Base-by-base conservation (phyloP, 768 basidiomycete genomes). In the Rhodosporidiobolus sp. region DNA sequence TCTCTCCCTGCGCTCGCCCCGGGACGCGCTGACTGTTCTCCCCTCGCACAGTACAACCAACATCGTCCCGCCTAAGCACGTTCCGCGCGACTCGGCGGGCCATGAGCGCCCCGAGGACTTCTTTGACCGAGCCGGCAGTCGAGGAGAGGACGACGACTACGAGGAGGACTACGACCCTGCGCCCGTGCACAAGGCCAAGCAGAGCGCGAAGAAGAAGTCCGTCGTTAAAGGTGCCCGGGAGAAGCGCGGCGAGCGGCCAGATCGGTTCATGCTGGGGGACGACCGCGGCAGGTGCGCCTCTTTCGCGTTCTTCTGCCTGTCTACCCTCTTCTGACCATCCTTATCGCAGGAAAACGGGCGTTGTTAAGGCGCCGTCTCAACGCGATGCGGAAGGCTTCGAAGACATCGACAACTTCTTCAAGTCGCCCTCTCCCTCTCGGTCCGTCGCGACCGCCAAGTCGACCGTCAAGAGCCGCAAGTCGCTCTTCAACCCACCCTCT, bases 391-490 rank as follows among this genome's bases (percentile, higher is more conserved):
- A 80, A 19, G 83, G 83, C 1, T 80, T 81, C 68, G 82, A 83
- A 67, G 79, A 81, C 63, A 70, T 79, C 32, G 76, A 74, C 48
- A 77, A 65, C 22, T 83, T 81, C 78, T 82, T 83, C 78, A 50
- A 66, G 14, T 77, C 76, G 0, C 78, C 81, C 8, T 59, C 71
- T 8, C 69, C 69, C 10, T 20, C 63, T 14, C 58, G 50, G 3
- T 68, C 45, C 1, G 26, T 49, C 56, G 38, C 65, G 10, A 58
- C 67, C 22, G 26, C 35, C 45, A 63, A 70, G 49, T 57, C 67
- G 22, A 64, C 65, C 5, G 43, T 55, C 12, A 56, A 69, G 32
- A 69, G 45, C 34, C 43, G 46, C 32, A 67, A 22, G 22, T 46
- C 8, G 20, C 35, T 54, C 38, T 46, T 49, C 43, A 30, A 55